Percentiles rank a stretch among this genome's conserved stretches.
These are phyloP conservation scores for Penicillium capsulatum DNA, from an alignment of 2,329 filamentous ascomycete species.

Conservation along the genomic window DNA sequence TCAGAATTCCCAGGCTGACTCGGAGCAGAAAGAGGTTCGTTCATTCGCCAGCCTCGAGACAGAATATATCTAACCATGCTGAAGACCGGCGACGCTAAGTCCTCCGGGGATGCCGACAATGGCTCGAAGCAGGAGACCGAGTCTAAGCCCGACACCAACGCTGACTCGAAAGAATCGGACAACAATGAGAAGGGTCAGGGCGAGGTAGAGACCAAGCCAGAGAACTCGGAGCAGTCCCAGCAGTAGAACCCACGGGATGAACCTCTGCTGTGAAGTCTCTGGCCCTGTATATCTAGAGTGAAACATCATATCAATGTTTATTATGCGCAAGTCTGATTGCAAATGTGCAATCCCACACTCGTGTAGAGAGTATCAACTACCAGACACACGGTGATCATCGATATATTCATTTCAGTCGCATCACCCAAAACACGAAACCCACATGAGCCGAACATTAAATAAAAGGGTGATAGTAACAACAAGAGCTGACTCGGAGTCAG, in stretches of 20 bases:
- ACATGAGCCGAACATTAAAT: constrained; percentile 2
- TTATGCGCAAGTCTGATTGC: no score
- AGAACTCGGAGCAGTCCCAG: constrained; percentile 39
- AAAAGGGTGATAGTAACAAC: constrained; percentile 14
- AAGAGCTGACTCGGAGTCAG: constrained; percentile 5
- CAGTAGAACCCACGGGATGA: background rate
- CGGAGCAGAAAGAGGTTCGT: no score
- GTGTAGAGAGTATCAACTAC: no score
- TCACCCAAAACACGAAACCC: constrained; percentile 10
- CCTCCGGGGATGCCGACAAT: background rate
- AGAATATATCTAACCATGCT: background rate
- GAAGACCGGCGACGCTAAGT: background rate
- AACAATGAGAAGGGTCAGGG: constrained; percentile 58
- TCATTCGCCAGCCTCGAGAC: background rate
- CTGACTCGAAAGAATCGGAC: constrained; percentile 50
- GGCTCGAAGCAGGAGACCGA: constrained; percentile 18
- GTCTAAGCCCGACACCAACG: constrained; percentile 8
- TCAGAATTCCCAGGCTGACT: background rate
- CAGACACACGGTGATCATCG: no score
- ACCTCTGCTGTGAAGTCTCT: constrained; percentile 1
- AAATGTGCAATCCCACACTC: no score
- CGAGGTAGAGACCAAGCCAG: constrained; percentile 50
- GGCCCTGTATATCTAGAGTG: no score
- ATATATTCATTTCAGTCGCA: constrained; percentile 17
- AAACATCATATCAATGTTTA: no score